Base-by-base conservation (phyloP, 805 yeast species). In the Ogataea siamensis region DNA sequence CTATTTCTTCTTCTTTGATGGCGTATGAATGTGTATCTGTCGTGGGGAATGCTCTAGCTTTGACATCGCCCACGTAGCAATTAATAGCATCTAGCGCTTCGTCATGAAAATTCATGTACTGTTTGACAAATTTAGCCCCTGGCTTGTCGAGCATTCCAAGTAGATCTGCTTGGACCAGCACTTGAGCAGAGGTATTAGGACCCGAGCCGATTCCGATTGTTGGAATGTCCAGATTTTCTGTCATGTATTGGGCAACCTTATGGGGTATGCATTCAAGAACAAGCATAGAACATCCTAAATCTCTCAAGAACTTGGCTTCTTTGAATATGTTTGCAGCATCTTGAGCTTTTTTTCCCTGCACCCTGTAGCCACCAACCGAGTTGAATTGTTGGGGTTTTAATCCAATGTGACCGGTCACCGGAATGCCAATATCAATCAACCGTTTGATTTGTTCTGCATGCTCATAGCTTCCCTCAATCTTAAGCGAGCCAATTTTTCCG, bases 121-220 rank as follows among this genome's bases (percentile, higher is more conserved):
- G 68, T 54, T 86, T 84, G 18, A 87, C 91, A 61, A 93, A 89
- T 55, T 83, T 85, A 2, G 85, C 84, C 15, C 61, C 56, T 30
- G 64, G 67, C 0, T 72, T 71, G 29, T 78, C 77, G 34, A 68
- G 67, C 85, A 82, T 76, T 1, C 96, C 96, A 21, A 91, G 64
- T 63, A 86, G 54, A 57, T 91, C 99, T 4, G 86, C 76, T 59
- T 84, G 80, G 0, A 91, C 99, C 25, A 91, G 69, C 1, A 91
- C 96, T 60, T 93, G 98, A 0, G 96, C 98, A 23, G 85, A 76
- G 7, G 91, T 82, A 7, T 65, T 64, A 15, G 78, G 75, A 0
- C 99, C 98, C 0, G 98, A 96, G 4, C 99, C 99, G 33, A 91
- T 91, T 3, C 99, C 99, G 48, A 91, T 88, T 1, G 94, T 85